These are phyloP conservation scores for Rhizopogon vinicolor DNA, from an alignment of 768 basidiomycete species.

Conservation along the genomic window DNA sequence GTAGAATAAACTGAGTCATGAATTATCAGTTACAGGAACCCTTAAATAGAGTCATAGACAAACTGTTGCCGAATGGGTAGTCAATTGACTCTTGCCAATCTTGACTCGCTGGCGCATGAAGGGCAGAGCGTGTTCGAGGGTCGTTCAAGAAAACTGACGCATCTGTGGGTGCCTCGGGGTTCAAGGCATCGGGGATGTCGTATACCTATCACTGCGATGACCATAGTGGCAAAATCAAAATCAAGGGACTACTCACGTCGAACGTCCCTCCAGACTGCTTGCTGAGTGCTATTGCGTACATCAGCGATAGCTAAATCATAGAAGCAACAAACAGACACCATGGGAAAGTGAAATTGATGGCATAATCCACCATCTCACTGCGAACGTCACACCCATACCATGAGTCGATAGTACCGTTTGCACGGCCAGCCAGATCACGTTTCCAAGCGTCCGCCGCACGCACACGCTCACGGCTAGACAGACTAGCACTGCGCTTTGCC, in stretches of 20 bases:
- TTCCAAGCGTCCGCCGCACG: constrained; percentile 30
- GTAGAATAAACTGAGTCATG: constrained; percentile 12
- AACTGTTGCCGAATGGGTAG: constrained; percentile 32
- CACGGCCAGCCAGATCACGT: constrained; percentile 40
- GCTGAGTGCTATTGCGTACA: constrained; percentile 14
- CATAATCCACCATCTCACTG: constrained; percentile 67
- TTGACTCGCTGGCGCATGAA: constrained; percentile 65
- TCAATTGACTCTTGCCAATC: constrained; percentile 32
- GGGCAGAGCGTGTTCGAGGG: constrained; percentile 45
- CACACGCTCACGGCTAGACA: constrained; percentile 20
- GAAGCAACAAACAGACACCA: constrained; percentile 35
- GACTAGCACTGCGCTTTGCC: constrained; percentile 16
- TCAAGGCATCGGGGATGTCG: constrained; percentile 51
- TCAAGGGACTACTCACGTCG: constrained; percentile 24
- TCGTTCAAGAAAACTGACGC: constrained; percentile 61
- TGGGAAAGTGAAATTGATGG: constrained; percentile 66
- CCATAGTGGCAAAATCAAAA: neutral
- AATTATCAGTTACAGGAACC: neutral
- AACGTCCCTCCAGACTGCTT: constrained; percentile 29
- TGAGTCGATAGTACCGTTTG: constrained; percentile 53
- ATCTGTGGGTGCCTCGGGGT: constrained; percentile 46
- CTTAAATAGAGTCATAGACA: constrained; percentile 1
- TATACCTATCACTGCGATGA: constrained; percentile 33
- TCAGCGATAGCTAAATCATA: neutral
- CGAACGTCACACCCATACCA: constrained; percentile 66